Evolutionary conservation across 306 rosid species (phyloP).

Genomic region (Pterocarpus macrocarpus): DNA sequence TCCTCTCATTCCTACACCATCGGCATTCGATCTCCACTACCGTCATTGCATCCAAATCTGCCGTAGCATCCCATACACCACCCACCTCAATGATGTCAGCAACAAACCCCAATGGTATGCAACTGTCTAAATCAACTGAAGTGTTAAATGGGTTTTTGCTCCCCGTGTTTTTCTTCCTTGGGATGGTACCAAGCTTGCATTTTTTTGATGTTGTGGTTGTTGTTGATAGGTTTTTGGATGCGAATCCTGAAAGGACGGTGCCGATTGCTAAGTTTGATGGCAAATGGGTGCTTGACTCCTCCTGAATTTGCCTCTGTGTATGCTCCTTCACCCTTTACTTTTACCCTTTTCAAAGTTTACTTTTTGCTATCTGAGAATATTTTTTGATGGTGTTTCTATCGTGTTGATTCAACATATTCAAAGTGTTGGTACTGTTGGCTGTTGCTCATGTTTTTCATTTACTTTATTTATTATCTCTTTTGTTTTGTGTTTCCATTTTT

Average conservation of each 20-base stretch:
- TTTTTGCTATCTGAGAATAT: not conserved
- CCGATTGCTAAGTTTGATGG: constrained; percentile 77
- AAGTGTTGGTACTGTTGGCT: not conserved
- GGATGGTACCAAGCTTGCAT: not conserved
- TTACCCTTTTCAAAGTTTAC: not conserved
- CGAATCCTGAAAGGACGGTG: constrained; percentile 86
- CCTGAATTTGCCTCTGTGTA: constrained; percentile 79
- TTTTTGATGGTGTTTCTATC: not conserved
- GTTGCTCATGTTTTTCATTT: not conserved
- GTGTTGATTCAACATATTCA: not conserved
- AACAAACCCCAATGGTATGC: constrained; percentile 82
- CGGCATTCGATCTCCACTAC: too few relatives aligned
- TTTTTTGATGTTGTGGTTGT: not conserved
- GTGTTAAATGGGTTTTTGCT: not conserved
- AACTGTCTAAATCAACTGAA: not conserved
- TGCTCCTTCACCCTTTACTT: constrained; percentile 38
- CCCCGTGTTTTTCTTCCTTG: not conserved
- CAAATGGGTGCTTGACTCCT: constrained; percentile 92
- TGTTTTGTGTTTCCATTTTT: not conserved
- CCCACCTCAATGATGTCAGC: constrained; percentile 62
- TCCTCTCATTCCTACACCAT: too few relatives aligned
- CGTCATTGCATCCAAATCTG: too few relatives aligned
- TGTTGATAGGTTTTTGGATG: constrained; percentile 71
- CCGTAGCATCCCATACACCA: constrained; percentile 42
- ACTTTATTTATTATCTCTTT: not conserved